phyloP scores from a whole-genome alignment of 352 stramenopile genomes.

The Bremia lactucae region DNA sequence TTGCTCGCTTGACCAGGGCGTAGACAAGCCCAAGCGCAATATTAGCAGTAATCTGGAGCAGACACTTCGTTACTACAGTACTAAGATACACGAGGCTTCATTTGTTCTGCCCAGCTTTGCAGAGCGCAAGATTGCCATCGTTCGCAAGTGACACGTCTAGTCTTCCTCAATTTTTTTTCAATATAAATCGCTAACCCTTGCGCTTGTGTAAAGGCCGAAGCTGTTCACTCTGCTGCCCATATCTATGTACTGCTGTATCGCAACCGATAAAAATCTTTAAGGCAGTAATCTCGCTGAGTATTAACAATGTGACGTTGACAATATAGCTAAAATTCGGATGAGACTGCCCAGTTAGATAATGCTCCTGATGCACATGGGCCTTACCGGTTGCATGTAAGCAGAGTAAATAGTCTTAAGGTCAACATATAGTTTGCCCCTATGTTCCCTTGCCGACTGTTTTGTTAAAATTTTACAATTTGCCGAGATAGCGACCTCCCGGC shows the following conservation, averaged over 20 bases:
- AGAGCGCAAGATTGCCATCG: slow-evolving; percentile 66
- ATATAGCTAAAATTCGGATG: slow-evolving; percentile 64
- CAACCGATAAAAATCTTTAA: background rate
- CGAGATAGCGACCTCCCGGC: too few relatives aligned
- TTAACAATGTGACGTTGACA: slow-evolving; percentile 75
- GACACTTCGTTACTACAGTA: slow-evolving; percentile 91
- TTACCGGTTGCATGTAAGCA: slow-evolving; percentile 49
- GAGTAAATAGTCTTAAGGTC: slow-evolving; percentile 45
- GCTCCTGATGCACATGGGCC: slow-evolving; percentile 54
- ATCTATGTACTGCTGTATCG: too few relatives aligned
- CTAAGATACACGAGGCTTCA: slow-evolving; percentile 89
- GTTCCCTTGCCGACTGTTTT: too few relatives aligned
- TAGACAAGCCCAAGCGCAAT: slow-evolving; percentile 62
- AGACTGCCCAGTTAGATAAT: slow-evolving; percentile 68
- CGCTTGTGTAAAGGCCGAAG: too few relatives aligned
- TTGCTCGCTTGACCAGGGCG: slow-evolving; percentile 67
- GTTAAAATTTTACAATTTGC: too few relatives aligned
- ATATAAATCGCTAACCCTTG: too few relatives aligned
- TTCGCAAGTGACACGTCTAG: slow-evolving; percentile 58
- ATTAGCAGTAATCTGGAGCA: slow-evolving; percentile 47
- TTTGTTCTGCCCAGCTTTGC: slow-evolving; percentile 96
- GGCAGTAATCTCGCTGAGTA: slow-evolving; percentile 13
- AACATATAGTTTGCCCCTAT: too few relatives aligned
- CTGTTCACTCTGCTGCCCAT: too few relatives aligned
- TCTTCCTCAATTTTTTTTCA: slow-evolving; percentile 8